A percentile compares a stretch with the other conserved stretches of the same genome.
phyloP scores from a whole-genome alignment of 352 stramenopile species.

The Phytophthora quininea region DNA sequence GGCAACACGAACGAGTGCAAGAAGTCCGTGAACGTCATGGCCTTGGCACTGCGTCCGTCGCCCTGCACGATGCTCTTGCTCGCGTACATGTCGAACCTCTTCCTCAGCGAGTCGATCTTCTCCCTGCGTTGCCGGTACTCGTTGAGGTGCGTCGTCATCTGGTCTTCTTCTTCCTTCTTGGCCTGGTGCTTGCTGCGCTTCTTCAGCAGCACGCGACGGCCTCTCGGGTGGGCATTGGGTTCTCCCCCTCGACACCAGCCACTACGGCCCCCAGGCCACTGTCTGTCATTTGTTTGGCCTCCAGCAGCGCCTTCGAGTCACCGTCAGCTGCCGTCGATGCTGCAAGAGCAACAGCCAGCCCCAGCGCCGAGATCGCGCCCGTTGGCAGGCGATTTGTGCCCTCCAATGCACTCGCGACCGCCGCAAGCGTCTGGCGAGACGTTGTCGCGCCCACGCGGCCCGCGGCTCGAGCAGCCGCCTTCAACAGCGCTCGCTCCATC shows the following conservation, averaged over 20 bases:
- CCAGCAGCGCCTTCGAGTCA: conserved; percentile 7
- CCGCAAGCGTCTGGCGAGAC: not conserved
- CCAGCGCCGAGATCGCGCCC: conserved; percentile 5
- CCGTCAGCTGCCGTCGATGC: conserved; percentile 9
- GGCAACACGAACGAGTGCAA: conserved; percentile 76
- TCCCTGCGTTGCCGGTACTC: conserved; percentile 57
- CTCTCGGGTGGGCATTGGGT: conserved; percentile 19
- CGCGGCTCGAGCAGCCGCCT: conserved; percentile 5
- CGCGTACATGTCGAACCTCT: conserved; percentile 68
- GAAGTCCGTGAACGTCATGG: conserved; percentile 87
- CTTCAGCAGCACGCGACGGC: conserved; percentile 59
- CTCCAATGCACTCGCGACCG: not conserved
- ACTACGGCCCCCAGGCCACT: conserved; percentile 2
- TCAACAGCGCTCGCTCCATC: conserved; percentile 16
- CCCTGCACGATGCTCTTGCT: conserved; percentile 42
- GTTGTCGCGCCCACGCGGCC: not conserved
- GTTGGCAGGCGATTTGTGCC: conserved; percentile 4
- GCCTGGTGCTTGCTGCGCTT: conserved; percentile 62
- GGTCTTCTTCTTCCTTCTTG: conserved; percentile 64
- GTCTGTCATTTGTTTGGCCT: conserved; percentile 18
- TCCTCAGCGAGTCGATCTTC: conserved; percentile 46
- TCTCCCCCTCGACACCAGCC: conserved; percentile 13
- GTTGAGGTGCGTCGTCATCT: conserved; percentile 72
- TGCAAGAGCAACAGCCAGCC: conserved; percentile 17
- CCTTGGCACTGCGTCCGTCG: conserved; percentile 31